Percentiles rank a stretch among this genome's conserved stretches.
Conservation (phyloP, 805 yeast species). For the Candida gorgasii region DNA sequence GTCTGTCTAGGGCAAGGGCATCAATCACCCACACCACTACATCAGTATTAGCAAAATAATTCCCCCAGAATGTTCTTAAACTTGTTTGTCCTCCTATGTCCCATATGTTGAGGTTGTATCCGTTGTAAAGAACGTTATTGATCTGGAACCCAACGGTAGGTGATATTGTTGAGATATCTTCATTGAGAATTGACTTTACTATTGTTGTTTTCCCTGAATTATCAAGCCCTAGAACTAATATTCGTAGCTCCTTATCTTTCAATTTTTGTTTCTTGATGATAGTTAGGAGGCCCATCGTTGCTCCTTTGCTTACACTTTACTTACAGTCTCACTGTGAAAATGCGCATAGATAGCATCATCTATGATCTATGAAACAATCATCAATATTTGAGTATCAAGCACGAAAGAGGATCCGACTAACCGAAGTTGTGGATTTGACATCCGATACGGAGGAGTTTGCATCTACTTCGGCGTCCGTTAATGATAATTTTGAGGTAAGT, state of each 20-base stretch:
- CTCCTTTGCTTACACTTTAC: no score
- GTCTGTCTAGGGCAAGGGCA: constrained; percentile 56
- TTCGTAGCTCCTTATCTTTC: constrained; percentile 75
- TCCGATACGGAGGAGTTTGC: constrained; percentile 1
- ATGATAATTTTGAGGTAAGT: background rate
- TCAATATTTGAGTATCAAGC: constrained; percentile 7
- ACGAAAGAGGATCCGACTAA: background rate
- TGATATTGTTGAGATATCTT: constrained; percentile 56
- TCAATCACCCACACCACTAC: constrained; percentile 87
- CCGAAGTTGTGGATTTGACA: constrained; percentile 5
- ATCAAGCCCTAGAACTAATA: constrained; percentile 81
- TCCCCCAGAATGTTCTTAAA: constrained; percentile 58
- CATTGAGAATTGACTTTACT: constrained; percentile 55
- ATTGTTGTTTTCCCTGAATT: constrained; percentile 91
- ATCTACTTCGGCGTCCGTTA: background rate
- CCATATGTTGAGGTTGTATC: constrained; percentile 65
- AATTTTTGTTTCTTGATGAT: constrained; percentile 80
- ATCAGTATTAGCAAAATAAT: constrained; percentile 80
- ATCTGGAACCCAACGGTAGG: constrained; percentile 94
- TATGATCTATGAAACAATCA: constrained; percentile 8
- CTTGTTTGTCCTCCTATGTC: constrained; percentile 74
- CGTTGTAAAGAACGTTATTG: constrained; percentile 49
- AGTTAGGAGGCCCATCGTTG: constrained; percentile 84
- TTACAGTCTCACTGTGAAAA: constrained; percentile 27
- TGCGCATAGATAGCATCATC: constrained; percentile 4